Percentiles rank a stretch among this genome's conserved stretches.
Evolutionary conservation across 805 yeast species (phyloP).

Genomic region (Nakazawaea ernobii): DNA sequence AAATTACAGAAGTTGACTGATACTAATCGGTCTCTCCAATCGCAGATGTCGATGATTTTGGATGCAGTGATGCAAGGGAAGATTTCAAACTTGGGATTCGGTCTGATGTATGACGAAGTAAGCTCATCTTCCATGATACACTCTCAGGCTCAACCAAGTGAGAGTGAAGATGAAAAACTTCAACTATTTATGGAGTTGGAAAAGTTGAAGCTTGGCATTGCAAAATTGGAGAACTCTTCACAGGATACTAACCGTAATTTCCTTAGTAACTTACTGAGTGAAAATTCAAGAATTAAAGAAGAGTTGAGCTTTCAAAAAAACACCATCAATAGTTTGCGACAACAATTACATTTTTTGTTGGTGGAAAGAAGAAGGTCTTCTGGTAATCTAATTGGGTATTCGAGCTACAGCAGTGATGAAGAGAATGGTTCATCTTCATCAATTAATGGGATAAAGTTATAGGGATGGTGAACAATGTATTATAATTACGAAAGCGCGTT

Average conservation of each 20-base stretch:
- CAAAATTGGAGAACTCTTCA: slow-evolving; percentile 1
- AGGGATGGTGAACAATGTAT: neutral
- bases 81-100: slow-evolving; percentile 43
- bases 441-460: slow-evolving; percentile 1
- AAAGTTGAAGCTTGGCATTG: slow-evolving; percentile 34
- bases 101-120: slow-evolving; percentile 41
- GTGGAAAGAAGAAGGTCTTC: slow-evolving; percentile 31
- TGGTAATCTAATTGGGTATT: neutral
- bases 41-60: slow-evolving; percentile 38
- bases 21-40: slow-evolving; percentile 35
- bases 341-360: slow-evolving; percentile 44
- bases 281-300: slow-evolving; percentile 36
- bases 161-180: slow-evolving; percentile 19
- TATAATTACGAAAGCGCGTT: neutral
- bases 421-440: slow-evolving; percentile 3
- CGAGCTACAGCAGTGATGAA: slow-evolving; percentile 5
- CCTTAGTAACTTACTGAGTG: slow-evolving; percentile 29
- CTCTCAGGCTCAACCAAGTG: slow-evolving; percentile 3
- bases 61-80: slow-evolving; percentile 45
- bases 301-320: slow-evolving; percentile 41
- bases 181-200: slow-evolving; percentile 37
- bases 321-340: slow-evolving; percentile 38
- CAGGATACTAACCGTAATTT: slow-evolving; percentile 13
- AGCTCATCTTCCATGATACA: slow-evolving; percentile 12
- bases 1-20: slow-evolving; percentile 23